These are phyloP conservation scores for Scytalidium sp. DNA, from an alignment of 2,329 filamentous ascomycete species.

Conservation along the genomic window DNA sequence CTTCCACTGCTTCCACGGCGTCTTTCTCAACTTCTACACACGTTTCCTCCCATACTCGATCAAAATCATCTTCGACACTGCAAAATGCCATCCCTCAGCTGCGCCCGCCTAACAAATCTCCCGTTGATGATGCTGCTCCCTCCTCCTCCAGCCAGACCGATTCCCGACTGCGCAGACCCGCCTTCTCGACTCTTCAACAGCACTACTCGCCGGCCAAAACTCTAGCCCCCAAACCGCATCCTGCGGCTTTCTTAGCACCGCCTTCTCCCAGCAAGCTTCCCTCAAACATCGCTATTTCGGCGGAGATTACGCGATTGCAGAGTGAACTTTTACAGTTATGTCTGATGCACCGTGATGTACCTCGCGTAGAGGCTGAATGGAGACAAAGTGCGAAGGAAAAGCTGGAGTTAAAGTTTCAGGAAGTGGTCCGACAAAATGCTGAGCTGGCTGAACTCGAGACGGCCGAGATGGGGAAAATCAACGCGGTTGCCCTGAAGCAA, in stretches of 20 bases:
- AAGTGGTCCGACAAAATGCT: constrained; percentile 30
- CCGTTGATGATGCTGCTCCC: constrained; percentile 9
- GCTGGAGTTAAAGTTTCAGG: constrained; percentile 43
- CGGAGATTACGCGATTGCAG: constrained; percentile 57
- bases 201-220: constrained; percentile 65
- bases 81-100: constrained; percentile 15
- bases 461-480: constrained; percentile 47
- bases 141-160: constrained; percentile 10
- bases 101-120: constrained; percentile 11
- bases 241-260: constrained; percentile 53
- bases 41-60: constrained; percentile 19
- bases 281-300: constrained; percentile 55
- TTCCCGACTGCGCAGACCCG: constrained; percentile 18
- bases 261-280: constrained; percentile 61
- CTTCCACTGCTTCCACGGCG: constrained; percentile 20
- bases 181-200: constrained; percentile 62
- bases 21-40: constrained; percentile 7
- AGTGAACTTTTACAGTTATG: constrained; percentile 65
- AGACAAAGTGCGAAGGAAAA: constrained; percentile 50
- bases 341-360: constrained; percentile 56
- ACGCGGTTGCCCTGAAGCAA: constrained; percentile 47
- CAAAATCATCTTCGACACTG: constrained; percentile 21
- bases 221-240: constrained; percentile 59
- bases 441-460: constrained; percentile 37
- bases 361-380: constrained; percentile 46